phyloP scores from a whole-genome alignment of 1,139 yeast genomes.

The Candida freyschussii region DNA sequence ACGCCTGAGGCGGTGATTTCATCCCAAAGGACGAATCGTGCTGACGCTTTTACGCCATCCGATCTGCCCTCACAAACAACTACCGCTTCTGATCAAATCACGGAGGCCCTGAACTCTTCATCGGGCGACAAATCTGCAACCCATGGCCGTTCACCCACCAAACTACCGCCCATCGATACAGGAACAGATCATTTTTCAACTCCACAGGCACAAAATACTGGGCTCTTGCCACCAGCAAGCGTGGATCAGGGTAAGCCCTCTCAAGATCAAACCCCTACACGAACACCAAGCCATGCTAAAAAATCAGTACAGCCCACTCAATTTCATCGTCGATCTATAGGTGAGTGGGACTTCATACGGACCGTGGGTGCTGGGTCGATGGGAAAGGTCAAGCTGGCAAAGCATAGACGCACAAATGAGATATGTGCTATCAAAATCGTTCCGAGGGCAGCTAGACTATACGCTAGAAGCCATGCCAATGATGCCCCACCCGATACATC shows the following conservation, averaged over 20 bases:
- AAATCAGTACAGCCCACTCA: slow-evolving; percentile 36
- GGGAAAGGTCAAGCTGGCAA: slow-evolving; percentile 97
- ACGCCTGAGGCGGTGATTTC: slow-evolving; percentile 2
- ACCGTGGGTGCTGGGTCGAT: slow-evolving; percentile 98
- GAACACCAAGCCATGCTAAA: slow-evolving; percentile 21
- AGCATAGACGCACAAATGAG: slow-evolving; percentile 75
- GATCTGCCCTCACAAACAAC: slow-evolving; percentile 9
- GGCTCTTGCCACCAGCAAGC: slow-evolving; percentile 26
- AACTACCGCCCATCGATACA: slow-evolving; percentile 18
- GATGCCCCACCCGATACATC: slow-evolving; percentile 59
- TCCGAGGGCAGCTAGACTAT: slow-evolving; percentile 72
- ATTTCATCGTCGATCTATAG: slow-evolving; percentile 82
- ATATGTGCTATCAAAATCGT: slow-evolving; percentile 84
- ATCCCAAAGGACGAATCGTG: slow-evolving; percentile 12
- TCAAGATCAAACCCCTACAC: slow-evolving; percentile 11
- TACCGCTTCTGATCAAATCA: slow-evolving; percentile 8
- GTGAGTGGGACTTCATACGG: slow-evolving; percentile 95
- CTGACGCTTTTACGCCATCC: slow-evolving; percentile 11
- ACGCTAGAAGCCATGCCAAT: slow-evolving; percentile 71
- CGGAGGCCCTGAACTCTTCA: slow-evolving; percentile 3
- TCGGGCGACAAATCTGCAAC: too few relatives aligned
- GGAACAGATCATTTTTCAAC: slow-evolving; percentile 1
- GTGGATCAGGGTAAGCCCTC: slow-evolving; percentile 21
- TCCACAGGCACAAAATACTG: slow-evolving; percentile 29
- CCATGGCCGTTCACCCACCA: slow-evolving; percentile 12